phyloP scores from a whole-genome alignment of 2,329 filamentous ascomycete genomes.

The Penicillium griseofulvum region DNA sequence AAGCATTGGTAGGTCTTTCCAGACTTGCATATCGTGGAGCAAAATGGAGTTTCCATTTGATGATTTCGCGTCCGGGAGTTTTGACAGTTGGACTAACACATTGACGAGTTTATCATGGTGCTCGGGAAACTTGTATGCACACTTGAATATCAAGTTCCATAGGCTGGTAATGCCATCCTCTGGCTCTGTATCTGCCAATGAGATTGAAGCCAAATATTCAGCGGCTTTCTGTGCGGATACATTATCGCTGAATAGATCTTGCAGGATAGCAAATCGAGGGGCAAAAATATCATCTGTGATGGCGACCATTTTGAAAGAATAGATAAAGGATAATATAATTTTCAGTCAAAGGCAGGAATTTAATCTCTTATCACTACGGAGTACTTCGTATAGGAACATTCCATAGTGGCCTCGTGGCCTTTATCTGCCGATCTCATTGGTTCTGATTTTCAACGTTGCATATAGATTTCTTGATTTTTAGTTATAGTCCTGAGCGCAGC shows the following conservation, averaged over 20 bases:
- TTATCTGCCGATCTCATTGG: constrained; percentile 3
- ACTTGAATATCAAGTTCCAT: constrained; percentile 3
- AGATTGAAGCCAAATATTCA: neutral
- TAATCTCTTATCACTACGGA: too few species aligned
- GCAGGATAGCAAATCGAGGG: neutral
- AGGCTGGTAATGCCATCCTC: neutral
- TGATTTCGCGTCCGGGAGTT: neutral
- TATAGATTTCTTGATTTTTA: neutral
- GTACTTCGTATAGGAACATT: too few species aligned
- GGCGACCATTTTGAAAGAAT: neutral
- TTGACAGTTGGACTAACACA: neutral
- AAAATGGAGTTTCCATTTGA: neutral
- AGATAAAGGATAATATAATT: too few species aligned
- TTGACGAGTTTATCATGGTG: neutral
- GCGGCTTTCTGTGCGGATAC: neutral
- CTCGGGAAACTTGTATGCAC: neutral
- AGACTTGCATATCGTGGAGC: constrained; percentile 9
- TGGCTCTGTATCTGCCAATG: neutral
- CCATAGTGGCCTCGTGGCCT: constrained; percentile 1
- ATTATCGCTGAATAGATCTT: neutral
- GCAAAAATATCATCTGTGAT: neutral
- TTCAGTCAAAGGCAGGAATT: too few species aligned
- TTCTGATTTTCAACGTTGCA: neutral
- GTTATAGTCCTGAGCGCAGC: neutral
- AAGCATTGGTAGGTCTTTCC: constrained; percentile 13